A percentile compares a stretch with the other conserved stretches of the same genome.
Evolutionary conservation across 169 alveolate genomes (phyloP).

Genomic region (Theileria orientalis): DNA sequence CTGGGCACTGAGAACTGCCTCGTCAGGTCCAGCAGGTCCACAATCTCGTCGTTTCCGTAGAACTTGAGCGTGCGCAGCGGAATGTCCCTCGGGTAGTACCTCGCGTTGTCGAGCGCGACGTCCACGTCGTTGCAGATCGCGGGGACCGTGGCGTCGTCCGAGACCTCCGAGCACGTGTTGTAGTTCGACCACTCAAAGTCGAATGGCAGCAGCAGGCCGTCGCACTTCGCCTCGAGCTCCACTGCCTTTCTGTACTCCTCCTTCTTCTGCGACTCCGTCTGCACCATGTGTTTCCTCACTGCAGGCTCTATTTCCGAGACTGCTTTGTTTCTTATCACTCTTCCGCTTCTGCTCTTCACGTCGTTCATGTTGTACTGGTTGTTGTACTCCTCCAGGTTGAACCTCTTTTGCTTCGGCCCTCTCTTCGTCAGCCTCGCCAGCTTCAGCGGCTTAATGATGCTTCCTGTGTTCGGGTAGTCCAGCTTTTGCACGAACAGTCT

Average conservation of each 20-base stretch:
- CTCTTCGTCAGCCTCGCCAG: neutral
- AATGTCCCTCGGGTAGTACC: slow-evolving; percentile 50
- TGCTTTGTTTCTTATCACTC: slow-evolving; percentile 31
- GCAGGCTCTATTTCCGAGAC: slow-evolving; percentile 17
- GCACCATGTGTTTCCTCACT: slow-evolving; percentile 5
- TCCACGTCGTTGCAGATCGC: slow-evolving; percentile 37
- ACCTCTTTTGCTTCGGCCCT: neutral
- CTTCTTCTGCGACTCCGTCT: slow-evolving; percentile 12
- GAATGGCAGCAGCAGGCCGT: slow-evolving; percentile 43
- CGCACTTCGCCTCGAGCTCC: slow-evolving; percentile 39
- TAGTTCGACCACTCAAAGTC: slow-evolving; percentile 56
- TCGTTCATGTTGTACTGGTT: slow-evolving; percentile 20
- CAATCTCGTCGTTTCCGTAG: slow-evolving; percentile 47
- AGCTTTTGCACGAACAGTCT: neutral
- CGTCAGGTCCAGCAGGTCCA: slow-evolving; percentile 32
- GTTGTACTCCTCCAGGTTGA: slow-evolving; percentile 13
- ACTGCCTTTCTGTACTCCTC: slow-evolving; percentile 24
- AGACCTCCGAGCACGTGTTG: slow-evolving; percentile 51
- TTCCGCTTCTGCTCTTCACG: slow-evolving; percentile 55
- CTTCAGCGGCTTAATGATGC: neutral
- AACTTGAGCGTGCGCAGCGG: slow-evolving; percentile 49
- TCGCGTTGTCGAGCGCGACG: slow-evolving; percentile 35
- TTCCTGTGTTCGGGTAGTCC: neutral
- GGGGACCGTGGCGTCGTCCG: slow-evolving; percentile 13
- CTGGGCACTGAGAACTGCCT: slow-evolving; percentile 51